phyloP scores from a whole-genome alignment of 768 basidiomycete genomes.

The Pleurotus giganteus region DNA sequence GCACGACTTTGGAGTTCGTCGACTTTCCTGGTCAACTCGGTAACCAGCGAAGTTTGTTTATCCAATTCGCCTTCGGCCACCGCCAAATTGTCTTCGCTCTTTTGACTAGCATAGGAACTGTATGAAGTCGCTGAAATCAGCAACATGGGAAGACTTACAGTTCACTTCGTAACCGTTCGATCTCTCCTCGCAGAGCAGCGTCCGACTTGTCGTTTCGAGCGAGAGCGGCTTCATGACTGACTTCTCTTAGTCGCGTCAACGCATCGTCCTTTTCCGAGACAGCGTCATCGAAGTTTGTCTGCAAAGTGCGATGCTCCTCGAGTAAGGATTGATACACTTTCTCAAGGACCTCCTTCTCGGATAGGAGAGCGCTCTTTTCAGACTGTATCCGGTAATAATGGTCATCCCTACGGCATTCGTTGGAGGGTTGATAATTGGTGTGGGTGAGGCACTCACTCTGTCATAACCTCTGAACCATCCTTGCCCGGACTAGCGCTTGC shows the following conservation, averaged over 20 bases:
- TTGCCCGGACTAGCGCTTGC: slow-evolving; percentile 31
- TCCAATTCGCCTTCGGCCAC: slow-evolving; percentile 82
- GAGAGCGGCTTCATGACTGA: slow-evolving; percentile 56
- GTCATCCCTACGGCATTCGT: slow-evolving; percentile 58
- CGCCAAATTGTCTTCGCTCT: slow-evolving; percentile 89
- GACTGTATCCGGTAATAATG: slow-evolving; percentile 86
- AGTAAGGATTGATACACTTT: slow-evolving; percentile 74
- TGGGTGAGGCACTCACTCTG: slow-evolving; percentile 56
- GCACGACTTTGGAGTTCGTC: slow-evolving; percentile 81
- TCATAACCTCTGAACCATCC: slow-evolving; percentile 60
- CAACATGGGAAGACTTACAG: slow-evolving; percentile 58
- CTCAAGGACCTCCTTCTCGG: slow-evolving; percentile 86
- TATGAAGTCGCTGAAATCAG: slow-evolving; percentile 17
- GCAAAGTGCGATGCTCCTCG: slow-evolving; percentile 73
- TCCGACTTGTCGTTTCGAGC: slow-evolving; percentile 71
- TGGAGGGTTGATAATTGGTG: neutral
- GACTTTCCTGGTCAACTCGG: slow-evolving; percentile 74
- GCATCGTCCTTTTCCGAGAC: slow-evolving; percentile 80
- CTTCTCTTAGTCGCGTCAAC: slow-evolving; percentile 56
- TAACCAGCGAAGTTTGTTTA: slow-evolving; percentile 64
- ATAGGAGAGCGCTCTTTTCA: slow-evolving; percentile 70
- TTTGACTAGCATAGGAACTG: slow-evolving; percentile 60
- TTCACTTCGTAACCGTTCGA: slow-evolving; percentile 77
- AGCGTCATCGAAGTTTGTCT: slow-evolving; percentile 75
- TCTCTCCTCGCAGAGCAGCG: slow-evolving; percentile 73